Percentiles rank a stretch among this genome's conserved stretches.
Evolutionary conservation across 352 stramenopile species (phyloP).

Genomic region (Pythium dissimile): DNA sequence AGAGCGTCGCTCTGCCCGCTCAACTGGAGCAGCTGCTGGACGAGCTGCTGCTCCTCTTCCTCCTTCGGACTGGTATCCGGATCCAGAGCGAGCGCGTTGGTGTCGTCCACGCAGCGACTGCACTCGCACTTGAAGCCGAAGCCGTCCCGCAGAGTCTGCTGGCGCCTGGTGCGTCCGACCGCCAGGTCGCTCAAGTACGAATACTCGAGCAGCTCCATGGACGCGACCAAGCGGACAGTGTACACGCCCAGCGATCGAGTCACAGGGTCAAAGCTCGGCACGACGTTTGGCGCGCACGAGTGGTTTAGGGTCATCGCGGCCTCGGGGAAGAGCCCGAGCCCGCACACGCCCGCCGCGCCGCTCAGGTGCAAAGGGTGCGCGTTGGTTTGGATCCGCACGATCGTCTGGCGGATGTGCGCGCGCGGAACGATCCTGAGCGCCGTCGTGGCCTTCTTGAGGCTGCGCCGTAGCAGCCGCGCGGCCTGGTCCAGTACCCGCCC

Average conservation of each 20-base stretch:
- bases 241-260: slow-evolving; percentile 49
- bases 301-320: slow-evolving; percentile 71
- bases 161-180: slow-evolving; percentile 31
- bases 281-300: slow-evolving; percentile 60
- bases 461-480: not conserved
- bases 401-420: slow-evolving; percentile 29
- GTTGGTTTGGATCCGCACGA: slow-evolving; percentile 51
- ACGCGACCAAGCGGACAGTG: slow-evolving; percentile 31
- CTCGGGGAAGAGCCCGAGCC: slow-evolving; percentile 59
- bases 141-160: slow-evolving; percentile 27
- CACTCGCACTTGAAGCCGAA: slow-evolving; percentile 61
- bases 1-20: slow-evolving; percentile 18
- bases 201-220: slow-evolving; percentile 36
- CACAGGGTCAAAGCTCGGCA: slow-evolving; percentile 39
- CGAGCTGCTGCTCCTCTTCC: slow-evolving; percentile 5
- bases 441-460: slow-evolving; percentile 3
- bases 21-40: slow-evolving; percentile 30
- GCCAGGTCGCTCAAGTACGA: slow-evolving; percentile 52
- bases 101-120: slow-evolving; percentile 25
- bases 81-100: too few species aligned
- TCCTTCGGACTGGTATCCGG: too few species aligned
- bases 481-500: slow-evolving; percentile 1
- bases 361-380: slow-evolving; percentile 50
- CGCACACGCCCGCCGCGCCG: slow-evolving; percentile 30
- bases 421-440: not conserved